A percentile compares a stretch with the other conserved stretches of the same genome.
Evolutionary conservation across 495 filamentous ascomycete species (phyloP).

Genomic region (Glarea lozoyensis): DNA sequence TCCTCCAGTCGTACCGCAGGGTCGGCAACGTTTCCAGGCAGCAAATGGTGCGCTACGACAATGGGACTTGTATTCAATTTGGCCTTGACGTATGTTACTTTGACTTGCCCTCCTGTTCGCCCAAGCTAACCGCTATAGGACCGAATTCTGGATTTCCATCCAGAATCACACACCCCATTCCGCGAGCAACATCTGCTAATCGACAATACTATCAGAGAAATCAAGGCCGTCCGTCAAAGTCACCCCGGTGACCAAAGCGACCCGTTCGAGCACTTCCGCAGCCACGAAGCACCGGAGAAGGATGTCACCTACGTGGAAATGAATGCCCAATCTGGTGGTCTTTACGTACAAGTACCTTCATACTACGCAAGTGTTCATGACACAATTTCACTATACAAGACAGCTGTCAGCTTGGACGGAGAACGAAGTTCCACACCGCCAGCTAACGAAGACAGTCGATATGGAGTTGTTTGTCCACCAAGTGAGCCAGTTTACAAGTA

Average conservation of each 20-base stretch:
- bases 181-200: constrained; percentile 10
- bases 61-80: constrained; percentile 16
- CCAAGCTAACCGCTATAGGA: constrained; percentile 14
- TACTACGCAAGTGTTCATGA: not conserved
- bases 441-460: constrained; percentile 8
- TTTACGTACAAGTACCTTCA: constrained; percentile 8
- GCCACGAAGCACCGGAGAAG: not conserved
- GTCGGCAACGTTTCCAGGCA: constrained; percentile 7
- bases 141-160: constrained; percentile 10
- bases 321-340: not conserved
- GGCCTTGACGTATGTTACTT: constrained; percentile 13
- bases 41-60: constrained; percentile 5
- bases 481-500: constrained; percentile 1
- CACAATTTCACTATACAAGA: constrained; percentile 7
- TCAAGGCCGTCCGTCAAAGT: constrained; percentile 1
- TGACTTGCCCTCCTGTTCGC: not conserved
- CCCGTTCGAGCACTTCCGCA: constrained; percentile 6
- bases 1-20: constrained; percentile 4
- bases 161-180: constrained; percentile 8
- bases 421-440: too few species aligned
- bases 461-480: constrained; percentile 1
- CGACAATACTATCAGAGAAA: constrained; percentile 13
- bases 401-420: too few species aligned
- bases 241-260: not conserved
- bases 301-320: not conserved